These are phyloP conservation scores for Anethum foeniculum DNA, from an alignment of 140 eudicot genomes.

Conservation along the genomic window DNA sequence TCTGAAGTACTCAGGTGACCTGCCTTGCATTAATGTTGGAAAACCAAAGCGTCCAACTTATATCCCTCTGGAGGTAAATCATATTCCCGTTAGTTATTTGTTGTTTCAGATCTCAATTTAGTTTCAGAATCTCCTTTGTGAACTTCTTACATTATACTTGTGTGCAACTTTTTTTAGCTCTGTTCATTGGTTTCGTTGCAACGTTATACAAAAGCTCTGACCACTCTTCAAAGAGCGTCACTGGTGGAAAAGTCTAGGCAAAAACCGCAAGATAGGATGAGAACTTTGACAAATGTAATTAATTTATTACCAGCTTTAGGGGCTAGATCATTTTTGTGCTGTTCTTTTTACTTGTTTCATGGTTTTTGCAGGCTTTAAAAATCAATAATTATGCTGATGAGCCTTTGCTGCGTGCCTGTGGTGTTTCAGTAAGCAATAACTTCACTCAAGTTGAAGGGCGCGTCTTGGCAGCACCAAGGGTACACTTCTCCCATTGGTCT, in stretches of 20 bases:
- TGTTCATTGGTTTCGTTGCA: conserved; percentile 56
- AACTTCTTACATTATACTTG: neutral
- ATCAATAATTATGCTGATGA: conserved; percentile 43
- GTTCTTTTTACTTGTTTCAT: neutral
- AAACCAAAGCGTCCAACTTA: conserved; percentile 52
- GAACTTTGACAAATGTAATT: conserved; percentile 42
- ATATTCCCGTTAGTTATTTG: no score
- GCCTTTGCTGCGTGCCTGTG: conserved; percentile 55
- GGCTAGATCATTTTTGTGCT: neutral
- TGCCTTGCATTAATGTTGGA: conserved; percentile 83
- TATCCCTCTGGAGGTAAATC: conserved; percentile 64
- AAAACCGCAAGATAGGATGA: conserved; percentile 75
- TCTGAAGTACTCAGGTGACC: conserved; percentile 35
- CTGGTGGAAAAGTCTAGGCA: conserved; percentile 71
- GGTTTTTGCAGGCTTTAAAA: conserved; percentile 33
- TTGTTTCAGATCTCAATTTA: neutral
- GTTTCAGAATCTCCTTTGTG: neutral
- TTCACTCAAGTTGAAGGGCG: conserved; percentile 59
- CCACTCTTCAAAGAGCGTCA: conserved; percentile 50
- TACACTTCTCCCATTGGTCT: neutral
- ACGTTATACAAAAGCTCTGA: conserved; percentile 60
- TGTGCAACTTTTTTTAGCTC: conserved; percentile 21
- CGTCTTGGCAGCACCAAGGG: conserved; percentile 58
- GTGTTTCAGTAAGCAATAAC: conserved; percentile 38
- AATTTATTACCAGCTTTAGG: neutral